These are phyloP conservation scores for Drechmeria coniospora DNA, from an alignment of 2,329 filamentous ascomycete species.

Conservation along the genomic window DNA sequence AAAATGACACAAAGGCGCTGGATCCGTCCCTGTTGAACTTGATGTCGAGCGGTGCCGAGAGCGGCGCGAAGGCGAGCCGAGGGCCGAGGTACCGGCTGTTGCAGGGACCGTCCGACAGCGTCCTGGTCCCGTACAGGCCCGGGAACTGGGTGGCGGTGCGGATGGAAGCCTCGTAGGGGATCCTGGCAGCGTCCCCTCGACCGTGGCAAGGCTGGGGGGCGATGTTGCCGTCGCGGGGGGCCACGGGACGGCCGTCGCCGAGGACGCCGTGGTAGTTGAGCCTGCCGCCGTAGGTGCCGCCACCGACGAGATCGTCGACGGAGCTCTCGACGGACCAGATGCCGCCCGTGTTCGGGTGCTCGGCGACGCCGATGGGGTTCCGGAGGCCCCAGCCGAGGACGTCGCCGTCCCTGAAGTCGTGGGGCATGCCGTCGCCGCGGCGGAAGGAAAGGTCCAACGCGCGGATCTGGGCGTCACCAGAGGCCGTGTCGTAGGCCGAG, in stretches of 20 bases:
- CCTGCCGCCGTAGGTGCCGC: constrained; percentile 57
- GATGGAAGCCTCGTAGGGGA: constrained; percentile 25
- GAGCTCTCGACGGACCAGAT: constrained; percentile 55
- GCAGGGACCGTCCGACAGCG: constrained; percentile 29
- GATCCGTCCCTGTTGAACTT: constrained; percentile 44
- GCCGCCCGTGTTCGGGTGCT: constrained; percentile 37
- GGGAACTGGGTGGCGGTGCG: constrained; percentile 35
- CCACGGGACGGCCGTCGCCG: constrained; percentile 11
- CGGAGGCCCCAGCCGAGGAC: constrained; percentile 53
- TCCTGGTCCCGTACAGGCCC: constrained; percentile 14
- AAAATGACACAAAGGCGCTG: constrained; percentile 52
- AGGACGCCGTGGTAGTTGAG: constrained; percentile 56
- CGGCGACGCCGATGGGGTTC: constrained; percentile 57
- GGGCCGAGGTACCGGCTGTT: constrained; percentile 29
- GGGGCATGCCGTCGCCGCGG: constrained; percentile 12
- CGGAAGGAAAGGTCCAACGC: constrained; percentile 30
- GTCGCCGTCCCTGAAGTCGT: constrained; percentile 31
- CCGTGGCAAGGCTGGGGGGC: constrained; percentile 59
- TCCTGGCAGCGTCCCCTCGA: constrained; percentile 39
- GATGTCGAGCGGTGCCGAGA: constrained; percentile 58
- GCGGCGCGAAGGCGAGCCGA: constrained; percentile 43
- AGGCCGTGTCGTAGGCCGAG: constrained; percentile 30
- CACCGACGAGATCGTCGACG: constrained; percentile 45
- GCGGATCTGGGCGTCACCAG: constrained; percentile 53
- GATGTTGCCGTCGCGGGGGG: constrained; percentile 36